Evolutionary conservation across 2,329 filamentous ascomycete genomes (phyloP).

Genomic region (Colletotrichum melonis): DNA sequence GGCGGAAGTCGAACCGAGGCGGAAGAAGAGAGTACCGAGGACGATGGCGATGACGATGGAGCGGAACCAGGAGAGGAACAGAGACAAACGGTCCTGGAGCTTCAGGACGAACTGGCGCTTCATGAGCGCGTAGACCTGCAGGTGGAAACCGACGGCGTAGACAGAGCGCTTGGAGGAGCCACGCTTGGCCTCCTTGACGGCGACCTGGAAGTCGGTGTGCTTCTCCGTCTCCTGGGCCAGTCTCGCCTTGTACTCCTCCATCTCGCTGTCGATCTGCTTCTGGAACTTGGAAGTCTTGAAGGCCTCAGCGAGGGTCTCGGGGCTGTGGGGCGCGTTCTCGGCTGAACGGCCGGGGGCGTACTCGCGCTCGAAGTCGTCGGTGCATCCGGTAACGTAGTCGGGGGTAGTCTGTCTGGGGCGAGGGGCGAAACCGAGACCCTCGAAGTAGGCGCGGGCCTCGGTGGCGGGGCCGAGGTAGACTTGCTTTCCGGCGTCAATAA

Average conservation of each 20-base stretch:
- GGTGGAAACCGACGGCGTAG: slow-evolving; percentile 85
- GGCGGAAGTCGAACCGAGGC: slow-evolving; percentile 72
- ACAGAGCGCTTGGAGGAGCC: slow-evolving; percentile 80
- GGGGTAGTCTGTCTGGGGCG: slow-evolving; percentile 83
- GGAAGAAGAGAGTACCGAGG: slow-evolving; percentile 81
- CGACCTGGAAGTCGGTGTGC: slow-evolving; percentile 80
- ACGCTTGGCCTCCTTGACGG: slow-evolving; percentile 83
- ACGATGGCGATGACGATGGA: slow-evolving; percentile 81
- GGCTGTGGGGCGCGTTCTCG: slow-evolving; percentile 74
- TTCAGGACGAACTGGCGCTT: slow-evolving; percentile 88
- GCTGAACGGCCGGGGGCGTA: slow-evolving; percentile 76
- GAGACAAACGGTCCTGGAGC: slow-evolving; percentile 85
- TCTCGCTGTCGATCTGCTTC: slow-evolving; percentile 70
- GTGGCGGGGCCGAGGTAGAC: slow-evolving; percentile 79
- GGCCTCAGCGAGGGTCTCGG: slow-evolving; percentile 74
- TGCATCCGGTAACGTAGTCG: slow-evolving; percentile 85
- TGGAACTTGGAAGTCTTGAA: slow-evolving; percentile 75
- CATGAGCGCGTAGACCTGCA: slow-evolving; percentile 86
- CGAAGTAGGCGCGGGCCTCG: slow-evolving; percentile 80
- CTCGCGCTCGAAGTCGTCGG: slow-evolving; percentile 84
- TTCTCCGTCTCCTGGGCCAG: slow-evolving; percentile 74
- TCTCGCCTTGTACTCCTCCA: slow-evolving; percentile 73
- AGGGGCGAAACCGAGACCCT: slow-evolving; percentile 78
- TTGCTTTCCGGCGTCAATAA: slow-evolving; percentile 80
- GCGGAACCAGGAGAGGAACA: slow-evolving; percentile 76